Conservation (phyloP, 176 grass and related monocot genomes). For the Echinochloa phyllopogon region DNA sequence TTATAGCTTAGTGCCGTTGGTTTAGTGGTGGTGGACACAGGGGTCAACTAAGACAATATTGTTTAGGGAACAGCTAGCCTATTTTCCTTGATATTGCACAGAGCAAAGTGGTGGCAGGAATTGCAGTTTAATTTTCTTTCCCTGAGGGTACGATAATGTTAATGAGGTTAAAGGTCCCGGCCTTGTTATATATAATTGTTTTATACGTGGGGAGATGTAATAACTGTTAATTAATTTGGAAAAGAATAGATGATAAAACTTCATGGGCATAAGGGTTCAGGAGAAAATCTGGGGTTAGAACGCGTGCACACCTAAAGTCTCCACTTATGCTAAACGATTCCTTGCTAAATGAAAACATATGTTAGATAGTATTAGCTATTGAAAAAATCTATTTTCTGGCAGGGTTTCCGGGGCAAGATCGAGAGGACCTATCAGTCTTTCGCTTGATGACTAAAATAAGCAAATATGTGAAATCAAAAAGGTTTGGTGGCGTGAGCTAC, state of each 20-base stretch:
- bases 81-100: not conserved
- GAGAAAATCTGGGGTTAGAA: too few relatives aligned
- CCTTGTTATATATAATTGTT: not conserved
- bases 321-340: not conserved
- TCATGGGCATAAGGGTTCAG: not conserved
- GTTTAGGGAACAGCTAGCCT: not conserved
- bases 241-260: not conserved
- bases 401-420: too few relatives aligned
- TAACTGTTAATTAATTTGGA: not conserved
- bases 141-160: not conserved
- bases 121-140: not conserved
- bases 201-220: not conserved
- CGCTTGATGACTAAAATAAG: too few relatives aligned
- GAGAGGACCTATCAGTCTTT: too few relatives aligned
- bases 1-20: conserved; percentile 1
- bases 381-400: not conserved
- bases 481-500: too few relatives aligned
- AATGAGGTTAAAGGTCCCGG: not conserved
- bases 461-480: too few relatives aligned
- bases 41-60: conserved; percentile 9
- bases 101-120: not conserved
- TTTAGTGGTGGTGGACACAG: conserved; percentile 9
- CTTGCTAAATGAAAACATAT: not conserved
- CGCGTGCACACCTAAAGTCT: too few relatives aligned
- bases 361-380: not conserved